Conservation (phyloP, 1,139 yeast species). For the Blastobotrys petasosporus region DNA sequence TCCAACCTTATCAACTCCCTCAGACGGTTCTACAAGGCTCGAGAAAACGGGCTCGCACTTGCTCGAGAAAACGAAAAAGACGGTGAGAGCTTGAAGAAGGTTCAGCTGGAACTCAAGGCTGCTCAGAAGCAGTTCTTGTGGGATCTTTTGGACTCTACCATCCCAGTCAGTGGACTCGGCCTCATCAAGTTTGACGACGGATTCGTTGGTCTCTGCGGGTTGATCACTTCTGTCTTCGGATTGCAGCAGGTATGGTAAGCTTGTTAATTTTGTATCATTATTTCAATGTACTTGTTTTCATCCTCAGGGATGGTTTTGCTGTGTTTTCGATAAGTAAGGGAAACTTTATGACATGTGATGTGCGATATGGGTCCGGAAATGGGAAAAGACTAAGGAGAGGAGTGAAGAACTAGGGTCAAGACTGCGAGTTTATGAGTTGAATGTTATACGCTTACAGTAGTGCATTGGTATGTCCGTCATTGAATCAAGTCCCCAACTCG, state of each 20-base stretch:
- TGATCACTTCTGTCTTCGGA: constrained; percentile 74
- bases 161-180: constrained; percentile 67
- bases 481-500: too few species aligned
- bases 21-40: constrained; percentile 41
- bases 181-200: constrained; percentile 64
- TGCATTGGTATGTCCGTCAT: too few species aligned
- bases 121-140: constrained; percentile 66
- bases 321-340: too few species aligned
- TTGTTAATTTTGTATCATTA: not conserved
- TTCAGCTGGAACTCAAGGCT: constrained; percentile 35
- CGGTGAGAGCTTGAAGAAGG: constrained; percentile 35
- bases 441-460: too few species aligned
- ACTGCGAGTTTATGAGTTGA: too few species aligned
- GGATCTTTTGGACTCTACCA: constrained; percentile 71
- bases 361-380: too few species aligned
- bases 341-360: too few species aligned
- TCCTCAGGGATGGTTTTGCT: too few species aligned
- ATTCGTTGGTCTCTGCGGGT: constrained; percentile 78
- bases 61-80: constrained; percentile 35
- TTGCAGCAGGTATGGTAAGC: constrained; percentile 61
- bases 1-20: constrained; percentile 57
- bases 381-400: too few species aligned
- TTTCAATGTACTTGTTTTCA: too few species aligned
- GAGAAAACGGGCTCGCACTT: constrained; percentile 35
- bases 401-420: too few species aligned